Percentiles rank a stretch among this genome's conserved stretches.
These are phyloP conservation scores for Wickerhamomyces sp. DNA, from an alignment of 1,139 yeast species.

Conservation along the genomic window DNA sequence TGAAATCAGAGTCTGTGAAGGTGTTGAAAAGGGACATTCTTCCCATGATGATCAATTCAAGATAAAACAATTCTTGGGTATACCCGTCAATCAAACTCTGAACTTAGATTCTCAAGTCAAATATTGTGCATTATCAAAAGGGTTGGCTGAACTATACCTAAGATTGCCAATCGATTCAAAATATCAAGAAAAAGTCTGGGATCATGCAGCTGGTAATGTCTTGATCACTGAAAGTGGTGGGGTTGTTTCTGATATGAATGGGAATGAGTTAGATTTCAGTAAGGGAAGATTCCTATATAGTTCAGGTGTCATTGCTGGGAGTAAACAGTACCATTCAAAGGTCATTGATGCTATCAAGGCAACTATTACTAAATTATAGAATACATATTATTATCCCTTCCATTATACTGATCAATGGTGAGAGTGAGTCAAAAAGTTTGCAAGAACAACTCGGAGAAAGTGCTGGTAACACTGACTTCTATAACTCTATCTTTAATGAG, in stretches of 20 bases:
- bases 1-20: constrained; percentile 68
- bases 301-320: constrained; percentile 92
- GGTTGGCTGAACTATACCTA: constrained; percentile 87
- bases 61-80: constrained; percentile 64
- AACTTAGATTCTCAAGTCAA: constrained; percentile 95
- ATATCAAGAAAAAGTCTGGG: constrained; percentile 96
- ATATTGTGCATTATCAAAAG: constrained; percentile 85
- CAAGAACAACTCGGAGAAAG: too few relatives aligned
- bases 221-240: constrained; percentile 92
- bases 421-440: too few relatives aligned
- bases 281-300: constrained; percentile 75
- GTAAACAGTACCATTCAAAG: constrained; percentile 50
- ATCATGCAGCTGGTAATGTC: constrained; percentile 94
- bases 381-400: neutral
- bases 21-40: constrained; percentile 96
- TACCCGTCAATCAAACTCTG: constrained; percentile 45
- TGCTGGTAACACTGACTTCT: too few relatives aligned
- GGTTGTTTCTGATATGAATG: constrained; percentile 75
- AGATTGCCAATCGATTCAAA: constrained; percentile 74
- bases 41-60: constrained; percentile 82
- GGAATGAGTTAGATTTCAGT: constrained; percentile 75
- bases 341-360: constrained; percentile 58
- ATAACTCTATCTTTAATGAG: too few relatives aligned
- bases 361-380: constrained; percentile 7
- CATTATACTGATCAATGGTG: too few relatives aligned